Base-by-base conservation (phyloP, 768 basidiomycete species). In the Dictyophora rubrovolvata region DNA sequence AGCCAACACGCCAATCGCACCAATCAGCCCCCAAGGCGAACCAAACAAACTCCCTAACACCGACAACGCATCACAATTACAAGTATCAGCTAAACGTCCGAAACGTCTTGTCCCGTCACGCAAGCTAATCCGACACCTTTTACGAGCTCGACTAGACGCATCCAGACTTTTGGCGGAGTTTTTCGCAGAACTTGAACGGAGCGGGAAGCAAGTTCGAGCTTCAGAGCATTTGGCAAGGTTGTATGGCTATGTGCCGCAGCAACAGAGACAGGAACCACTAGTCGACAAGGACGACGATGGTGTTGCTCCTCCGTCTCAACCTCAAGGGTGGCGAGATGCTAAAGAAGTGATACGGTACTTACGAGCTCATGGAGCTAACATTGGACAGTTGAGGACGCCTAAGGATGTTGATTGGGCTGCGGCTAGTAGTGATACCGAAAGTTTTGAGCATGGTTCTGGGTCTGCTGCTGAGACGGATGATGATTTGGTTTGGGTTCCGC, bases 71-170 rank as follows among this genome's bases (percentile, higher is more conserved):
- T 58, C 63, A 2, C 54, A 61, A 1, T 64, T 62, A 18, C 64
- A 48, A 61, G 65, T 17, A 42, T 55, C 53, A 16, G 50, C 55
- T n/a, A 62, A 65, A 54, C 67, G 69, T 60, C 62, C 66, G 33
- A 63, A 65, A 52, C 72, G 71, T 33, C 71, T 80, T 21, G 85
- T 92, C 1, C 86, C 91, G 10, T 86, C 90, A 9, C 84, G 90
- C 49, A 81, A 85, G 49, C 82, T 96, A 60, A 84, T 97, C 65
- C 87, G 90, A 18, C 91, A 96, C 71, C 88, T 96, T 59, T 75
- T 97, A 54, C 80, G 89, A 17, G 86, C 88, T 22, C 85, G 94
- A n/a, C 79, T 85, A 5, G 84, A 92, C 68, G 92, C 93, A 16
- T 80, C 85, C 36, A 82, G 84, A 61, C 83, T 84, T 6, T 79